phyloP scores from a whole-genome alignment of 352 stramenopile species.

The Pythium dissotocum region DNA sequence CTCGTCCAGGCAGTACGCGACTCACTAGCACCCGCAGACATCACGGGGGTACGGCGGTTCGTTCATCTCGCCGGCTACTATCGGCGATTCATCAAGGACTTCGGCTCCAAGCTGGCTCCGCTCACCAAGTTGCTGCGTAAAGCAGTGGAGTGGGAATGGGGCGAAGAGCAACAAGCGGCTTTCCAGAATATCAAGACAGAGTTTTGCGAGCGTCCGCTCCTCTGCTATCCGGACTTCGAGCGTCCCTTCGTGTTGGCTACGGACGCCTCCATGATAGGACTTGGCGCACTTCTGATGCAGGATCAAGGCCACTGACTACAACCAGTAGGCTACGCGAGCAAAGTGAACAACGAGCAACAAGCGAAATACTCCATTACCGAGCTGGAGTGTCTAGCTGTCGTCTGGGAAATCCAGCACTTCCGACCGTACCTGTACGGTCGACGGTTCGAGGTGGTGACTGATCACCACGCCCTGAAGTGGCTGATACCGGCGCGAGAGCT shows the following conservation, averaged over 20 bases:
- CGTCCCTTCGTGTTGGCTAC: constrained; percentile 30
- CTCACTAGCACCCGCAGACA: constrained; percentile 16
- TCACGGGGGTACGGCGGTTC: constrained; percentile 16
- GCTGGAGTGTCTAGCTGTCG: constrained; percentile 30
- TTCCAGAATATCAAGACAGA: constrained; percentile 26
- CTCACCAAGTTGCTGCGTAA: constrained; percentile 29
- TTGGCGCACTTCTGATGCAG: constrained; percentile 31
- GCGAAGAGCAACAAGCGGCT: constrained; percentile 11
- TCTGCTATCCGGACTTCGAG: constrained; percentile 32
- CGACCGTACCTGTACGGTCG: constrained; percentile 26
- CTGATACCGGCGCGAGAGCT: constrained; percentile 22
- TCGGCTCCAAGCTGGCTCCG: constrained; percentile 18
- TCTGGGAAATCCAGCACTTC: constrained; percentile 32
- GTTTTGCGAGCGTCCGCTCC: constrained; percentile 5
- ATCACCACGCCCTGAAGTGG: constrained; percentile 30
- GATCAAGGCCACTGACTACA: constrained; percentile 15
- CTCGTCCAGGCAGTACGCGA: constrained; percentile 8
- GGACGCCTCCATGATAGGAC: constrained; percentile 24
- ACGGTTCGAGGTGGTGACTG: constrained; percentile 24
- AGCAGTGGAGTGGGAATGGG: constrained; percentile 21
- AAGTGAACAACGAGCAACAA: constrained; percentile 22
- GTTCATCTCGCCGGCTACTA: constrained; percentile 36
- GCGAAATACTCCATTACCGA: constrained; percentile 31
- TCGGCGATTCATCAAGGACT: constrained; percentile 23
- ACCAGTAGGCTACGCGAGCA: constrained; percentile 24